A percentile compares a stretch with the other conserved stretches of the same genome.
phyloP scores from a whole-genome alignment of 2,329 filamentous ascomycete species.

The Aspergillus brunneoviolaceus region DNA sequence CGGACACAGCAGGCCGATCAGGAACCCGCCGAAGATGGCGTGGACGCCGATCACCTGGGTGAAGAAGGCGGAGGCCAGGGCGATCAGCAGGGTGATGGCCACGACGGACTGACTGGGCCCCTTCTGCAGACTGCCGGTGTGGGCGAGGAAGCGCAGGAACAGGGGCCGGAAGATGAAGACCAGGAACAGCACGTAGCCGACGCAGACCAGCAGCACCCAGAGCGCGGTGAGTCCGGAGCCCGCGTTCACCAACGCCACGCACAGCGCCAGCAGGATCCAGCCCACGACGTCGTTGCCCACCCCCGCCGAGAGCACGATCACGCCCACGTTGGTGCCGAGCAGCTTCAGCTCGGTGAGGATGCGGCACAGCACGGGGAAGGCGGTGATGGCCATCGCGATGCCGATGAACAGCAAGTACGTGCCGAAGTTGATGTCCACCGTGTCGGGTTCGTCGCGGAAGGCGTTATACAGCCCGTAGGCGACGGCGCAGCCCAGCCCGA shows the following conservation, averaged over 20 bases:
- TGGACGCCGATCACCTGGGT: slow-evolving; percentile 90
- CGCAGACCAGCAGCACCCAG: slow-evolving; percentile 74
- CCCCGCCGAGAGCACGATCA: slow-evolving; percentile 85
- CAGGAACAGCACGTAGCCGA: slow-evolving; percentile 75
- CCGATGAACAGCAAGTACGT: slow-evolving; percentile 78
- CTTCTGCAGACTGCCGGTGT: slow-evolving; percentile 76
- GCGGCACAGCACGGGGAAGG: slow-evolving; percentile 86
- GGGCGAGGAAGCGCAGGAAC: slow-evolving; percentile 72
- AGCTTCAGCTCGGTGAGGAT: slow-evolving; percentile 90
- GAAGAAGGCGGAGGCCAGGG: slow-evolving; percentile 78
- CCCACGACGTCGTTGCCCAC: slow-evolving; percentile 90
- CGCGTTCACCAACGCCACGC: slow-evolving; percentile 89
- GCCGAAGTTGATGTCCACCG: slow-evolving; percentile 60
- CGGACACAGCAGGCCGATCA: slow-evolving; percentile 84
- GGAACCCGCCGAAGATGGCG: slow-evolving; percentile 89
- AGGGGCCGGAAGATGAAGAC: slow-evolving; percentile 69
- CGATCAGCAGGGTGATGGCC: slow-evolving; percentile 75
- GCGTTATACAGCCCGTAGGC: slow-evolving; percentile 77
- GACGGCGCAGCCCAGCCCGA: slow-evolving; percentile 76
- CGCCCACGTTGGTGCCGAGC: slow-evolving; percentile 76
- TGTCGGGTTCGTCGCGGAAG: slow-evolving; percentile 60
- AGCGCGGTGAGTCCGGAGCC: slow-evolving; percentile 77
- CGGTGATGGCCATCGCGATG: slow-evolving; percentile 88
- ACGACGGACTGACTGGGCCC: slow-evolving; percentile 85
- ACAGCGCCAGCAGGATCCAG: slow-evolving; percentile 90